Evolutionary conservation across 768 basidiomycete genomes (phyloP), one percentile per base, ranked within the genome.

Genomic region (Lentinula boryana): DNA sequence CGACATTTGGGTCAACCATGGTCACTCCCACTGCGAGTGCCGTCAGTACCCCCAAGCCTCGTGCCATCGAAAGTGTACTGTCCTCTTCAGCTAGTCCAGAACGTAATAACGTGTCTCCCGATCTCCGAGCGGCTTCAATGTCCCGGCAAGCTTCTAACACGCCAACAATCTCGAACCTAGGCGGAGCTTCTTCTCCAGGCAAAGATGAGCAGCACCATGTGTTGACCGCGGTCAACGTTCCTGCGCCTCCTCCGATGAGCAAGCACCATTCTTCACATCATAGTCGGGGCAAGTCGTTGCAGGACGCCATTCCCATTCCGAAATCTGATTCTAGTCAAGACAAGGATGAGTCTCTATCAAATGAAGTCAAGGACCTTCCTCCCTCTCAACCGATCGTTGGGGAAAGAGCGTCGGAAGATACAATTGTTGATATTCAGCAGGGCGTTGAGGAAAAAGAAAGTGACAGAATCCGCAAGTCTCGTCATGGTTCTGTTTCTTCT

Each of bases 181-280:
- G 32, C 10, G n/a, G 27, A 15, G 27, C 38, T 54, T 60, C 58
- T 21, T 51, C 54, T 36, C 21, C 63, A 31, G 27, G 49, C 9
- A 57, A 38, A 21, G 63, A 68, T 41, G 66, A 69, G 31, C 43
- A 44, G n/a, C 67, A 68, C 61, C 75, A 76, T 64, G 63, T 75
- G 46, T 69, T 68, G 16, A 66, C 66, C 8, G 74, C 73, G n/a
- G 66, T 75, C 33, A 72, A 60, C 27, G 68, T 79, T 52, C 75
- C 76, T 36, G 70, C 75, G 4, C 64, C 76, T 35, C 69, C 75
- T 9, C 64, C 66, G n/a, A 51, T 64, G 27, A 62, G 65, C 41
- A 68, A 63, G 31, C 68, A 70, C 38, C 70, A 74, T 44, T 70
- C 70, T 41, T 70, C 63, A 41, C 62, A 64, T 56, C 65, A 65